Percentiles rank a stretch among this genome's conserved stretches.
These are phyloP conservation scores for Fusarium euwallaceae DNA, from an alignment of 2,329 filamentous ascomycete genomes.

Conservation along the genomic window DNA sequence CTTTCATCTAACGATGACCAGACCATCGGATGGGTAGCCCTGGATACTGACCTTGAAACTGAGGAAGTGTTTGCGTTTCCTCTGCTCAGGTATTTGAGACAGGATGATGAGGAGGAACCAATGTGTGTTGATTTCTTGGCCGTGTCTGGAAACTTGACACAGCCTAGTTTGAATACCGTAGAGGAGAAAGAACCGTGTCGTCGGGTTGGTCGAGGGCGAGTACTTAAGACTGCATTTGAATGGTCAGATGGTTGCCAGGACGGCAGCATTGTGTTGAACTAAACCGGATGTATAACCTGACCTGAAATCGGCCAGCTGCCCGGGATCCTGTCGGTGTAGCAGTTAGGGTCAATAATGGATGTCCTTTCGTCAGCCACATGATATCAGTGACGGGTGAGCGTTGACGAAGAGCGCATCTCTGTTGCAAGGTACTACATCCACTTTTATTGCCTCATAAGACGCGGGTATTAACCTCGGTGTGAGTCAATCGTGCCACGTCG, in stretches of 20 bases:
- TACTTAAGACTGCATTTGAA: not conserved
- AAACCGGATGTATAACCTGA: not conserved
- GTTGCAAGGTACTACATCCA: not conserved
- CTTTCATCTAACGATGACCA: not conserved
- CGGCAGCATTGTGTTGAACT: not conserved
- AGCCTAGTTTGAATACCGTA: too few relatives aligned
- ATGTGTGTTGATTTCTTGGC: conserved; percentile 2
- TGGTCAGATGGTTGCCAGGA: not conserved
- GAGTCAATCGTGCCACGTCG: not conserved
- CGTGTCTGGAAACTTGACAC: not conserved
- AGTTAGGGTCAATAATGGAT: not conserved
- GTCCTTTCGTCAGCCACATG: not conserved
- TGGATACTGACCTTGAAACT: not conserved
- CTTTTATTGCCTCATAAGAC: not conserved
- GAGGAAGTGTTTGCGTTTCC: not conserved
- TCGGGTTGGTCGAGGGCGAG: not conserved
- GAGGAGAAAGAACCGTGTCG: not conserved
- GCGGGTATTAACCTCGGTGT: not conserved
- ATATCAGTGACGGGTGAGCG: not conserved
- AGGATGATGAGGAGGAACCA: not conserved
- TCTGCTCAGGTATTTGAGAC: not conserved
- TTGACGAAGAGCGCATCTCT: not conserved
- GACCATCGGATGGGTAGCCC: not conserved
- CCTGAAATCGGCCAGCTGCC: not conserved
- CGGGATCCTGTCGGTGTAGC: not conserved